Conservation (phyloP, 1,284 basidiomycete species). For the Sanguinoderma infundibulare region DNA sequence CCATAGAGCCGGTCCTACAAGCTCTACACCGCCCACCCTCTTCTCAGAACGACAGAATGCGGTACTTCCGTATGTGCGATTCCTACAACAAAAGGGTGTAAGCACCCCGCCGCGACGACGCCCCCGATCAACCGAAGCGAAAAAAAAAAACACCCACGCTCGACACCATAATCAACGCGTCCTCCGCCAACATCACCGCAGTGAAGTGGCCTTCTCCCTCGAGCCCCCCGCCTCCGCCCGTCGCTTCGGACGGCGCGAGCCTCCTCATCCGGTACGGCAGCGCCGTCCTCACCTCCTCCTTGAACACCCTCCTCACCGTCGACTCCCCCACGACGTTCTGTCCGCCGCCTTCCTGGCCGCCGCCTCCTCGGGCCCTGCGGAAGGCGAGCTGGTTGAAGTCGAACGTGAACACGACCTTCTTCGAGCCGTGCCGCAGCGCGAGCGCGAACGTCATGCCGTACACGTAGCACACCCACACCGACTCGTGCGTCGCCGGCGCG, state of each 20-base stretch:
- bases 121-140: neutral
- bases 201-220: constrained; percentile 28
- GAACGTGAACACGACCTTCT: constrained; percentile 33
- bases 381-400: constrained; percentile 58
- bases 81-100: constrained; percentile 14
- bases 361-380: constrained; percentile 28
- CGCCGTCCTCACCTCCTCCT: constrained; percentile 44
- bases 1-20: no score
- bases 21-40: no score
- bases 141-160: constrained; percentile 39
- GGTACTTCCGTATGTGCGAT: constrained; percentile 34
- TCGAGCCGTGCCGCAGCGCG: constrained; percentile 23
- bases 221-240: no score
- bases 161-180: constrained; percentile 51
- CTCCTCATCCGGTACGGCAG: constrained; percentile 47
- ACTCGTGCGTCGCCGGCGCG: constrained; percentile 38
- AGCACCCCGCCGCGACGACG: constrained; percentile 1
- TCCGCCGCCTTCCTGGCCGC: neutral
- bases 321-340: constrained; percentile 19
- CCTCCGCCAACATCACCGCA: constrained; percentile 58
- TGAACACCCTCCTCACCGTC: constrained; percentile 37
- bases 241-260: constrained; percentile 22
- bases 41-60: constrained; percentile 39
- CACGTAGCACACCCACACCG: constrained; percentile 63
- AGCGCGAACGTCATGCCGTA: constrained; percentile 53